These are phyloP conservation scores for Arabis alpina DNA, from an alignment of 345 rosid genomes.

Conservation along the genomic window DNA sequence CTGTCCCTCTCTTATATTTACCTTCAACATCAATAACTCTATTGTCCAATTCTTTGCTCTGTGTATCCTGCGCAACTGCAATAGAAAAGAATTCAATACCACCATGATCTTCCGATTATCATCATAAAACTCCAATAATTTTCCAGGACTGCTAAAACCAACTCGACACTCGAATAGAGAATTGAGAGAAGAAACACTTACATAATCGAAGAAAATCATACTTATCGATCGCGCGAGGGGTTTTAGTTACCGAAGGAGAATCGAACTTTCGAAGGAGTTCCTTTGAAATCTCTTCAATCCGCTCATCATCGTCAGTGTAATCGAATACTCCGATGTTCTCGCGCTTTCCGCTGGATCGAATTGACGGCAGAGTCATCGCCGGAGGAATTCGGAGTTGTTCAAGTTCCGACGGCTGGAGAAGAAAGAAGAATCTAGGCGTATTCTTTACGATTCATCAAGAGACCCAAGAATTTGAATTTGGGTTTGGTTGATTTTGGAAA, in stretches of 20 bases:
- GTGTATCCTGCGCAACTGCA: slow-evolving; percentile 24
- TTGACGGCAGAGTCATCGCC: slow-evolving; percentile 45
- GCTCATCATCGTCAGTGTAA: slow-evolving; percentile 52
- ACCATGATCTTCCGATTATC: slow-evolving; percentile 21
- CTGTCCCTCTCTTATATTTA: slow-evolving; percentile 1
- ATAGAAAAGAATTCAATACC: neutral
- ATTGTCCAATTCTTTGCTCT: slow-evolving; percentile 14
- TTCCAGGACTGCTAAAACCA: neutral
- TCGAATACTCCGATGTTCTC: slow-evolving; percentile 47
- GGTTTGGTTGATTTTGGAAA: neutral
- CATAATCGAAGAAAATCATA: slow-evolving; percentile 50
- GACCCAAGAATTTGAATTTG: slow-evolving; percentile 26
- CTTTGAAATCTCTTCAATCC: slow-evolving; percentile 40
- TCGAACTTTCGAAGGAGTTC: slow-evolving; percentile 40
- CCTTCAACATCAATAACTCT: slow-evolving; percentile 35
- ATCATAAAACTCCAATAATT: neutral
- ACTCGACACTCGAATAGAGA: neutral
- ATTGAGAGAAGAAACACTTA: slow-evolving; percentile 40
- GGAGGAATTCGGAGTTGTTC: slow-evolving; percentile 6
- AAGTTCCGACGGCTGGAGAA: slow-evolving; percentile 5
- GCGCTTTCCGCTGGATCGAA: slow-evolving; percentile 23
- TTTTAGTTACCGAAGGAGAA: slow-evolving; percentile 19
- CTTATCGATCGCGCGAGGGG: slow-evolving; percentile 37
- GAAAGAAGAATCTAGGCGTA: slow-evolving; percentile 26
- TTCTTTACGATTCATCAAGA: neutral